phyloP scores from a whole-genome alignment of 1,284 basidiomycete species.

The Cryptococcus hybrid region DNA sequence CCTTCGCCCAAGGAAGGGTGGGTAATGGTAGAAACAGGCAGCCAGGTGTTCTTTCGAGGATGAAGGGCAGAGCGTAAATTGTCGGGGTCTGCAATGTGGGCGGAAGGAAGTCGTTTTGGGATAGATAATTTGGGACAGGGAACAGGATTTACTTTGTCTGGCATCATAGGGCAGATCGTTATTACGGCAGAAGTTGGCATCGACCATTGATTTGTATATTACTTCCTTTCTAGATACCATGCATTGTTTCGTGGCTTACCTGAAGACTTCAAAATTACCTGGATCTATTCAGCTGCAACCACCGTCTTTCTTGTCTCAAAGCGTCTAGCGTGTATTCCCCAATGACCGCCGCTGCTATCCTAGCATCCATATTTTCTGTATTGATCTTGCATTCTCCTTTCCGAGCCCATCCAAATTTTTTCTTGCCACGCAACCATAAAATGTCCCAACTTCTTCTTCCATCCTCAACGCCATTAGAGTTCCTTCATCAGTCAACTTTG shows the following conservation, averaged over 20 bases:
- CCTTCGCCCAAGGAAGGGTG: constrained; percentile 11
- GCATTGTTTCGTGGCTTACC: neutral
- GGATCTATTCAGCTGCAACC: constrained; percentile 13
- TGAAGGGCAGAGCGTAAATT: constrained; percentile 1
- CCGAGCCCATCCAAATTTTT: constrained; percentile 15
- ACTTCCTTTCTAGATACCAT: neutral
- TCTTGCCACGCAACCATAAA: constrained; percentile 7
- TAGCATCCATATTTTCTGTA: constrained; percentile 18
- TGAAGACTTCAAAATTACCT: neutral
- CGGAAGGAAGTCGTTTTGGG: too few species aligned
- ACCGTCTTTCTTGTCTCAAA: constrained; percentile 24
- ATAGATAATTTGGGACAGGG: neutral
- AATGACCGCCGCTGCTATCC: constrained; percentile 21
- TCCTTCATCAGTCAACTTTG: constrained; percentile 1
- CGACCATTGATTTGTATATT: too few species aligned
- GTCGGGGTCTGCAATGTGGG: neutral
- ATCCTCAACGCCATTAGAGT: constrained; percentile 28
- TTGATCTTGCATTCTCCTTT: constrained; percentile 35
- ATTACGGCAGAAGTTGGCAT: too few species aligned
- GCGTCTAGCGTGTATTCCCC: constrained; percentile 31
- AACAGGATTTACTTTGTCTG: neutral
- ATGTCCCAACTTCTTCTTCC: constrained; percentile 33
- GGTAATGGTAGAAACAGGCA: constrained; percentile 1
- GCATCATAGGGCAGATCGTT: too few species aligned
- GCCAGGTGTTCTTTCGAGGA: neutral